These are phyloP conservation scores for Gossypium raimondii DNA, from an alignment of 345 rosid species.

Conservation along the genomic window DNA sequence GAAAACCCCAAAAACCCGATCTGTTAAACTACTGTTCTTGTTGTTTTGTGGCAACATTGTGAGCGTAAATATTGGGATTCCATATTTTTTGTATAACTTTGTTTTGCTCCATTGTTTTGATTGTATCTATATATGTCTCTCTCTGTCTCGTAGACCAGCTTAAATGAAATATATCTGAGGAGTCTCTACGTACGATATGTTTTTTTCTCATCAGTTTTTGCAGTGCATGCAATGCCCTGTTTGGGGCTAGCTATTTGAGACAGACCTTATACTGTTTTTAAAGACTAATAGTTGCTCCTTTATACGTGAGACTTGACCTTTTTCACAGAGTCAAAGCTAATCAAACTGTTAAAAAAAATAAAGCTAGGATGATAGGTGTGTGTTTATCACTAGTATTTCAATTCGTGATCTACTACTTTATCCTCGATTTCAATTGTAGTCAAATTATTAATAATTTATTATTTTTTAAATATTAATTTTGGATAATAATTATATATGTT, in stretches of 20 bases:
- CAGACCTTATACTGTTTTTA: background rate
- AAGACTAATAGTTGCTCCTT: background rate
- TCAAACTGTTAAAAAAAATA: background rate
- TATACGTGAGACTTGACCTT: background rate
- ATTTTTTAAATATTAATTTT: no score
- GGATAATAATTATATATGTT: no score
- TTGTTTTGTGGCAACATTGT: slow-evolving; percentile 2
- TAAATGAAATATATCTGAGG: background rate
- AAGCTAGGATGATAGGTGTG: background rate
- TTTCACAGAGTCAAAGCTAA: background rate
- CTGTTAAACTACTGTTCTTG: slow-evolving; percentile 1
- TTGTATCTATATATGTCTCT: no score
- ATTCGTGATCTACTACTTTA: background rate
- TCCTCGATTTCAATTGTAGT: background rate
- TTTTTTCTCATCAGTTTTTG: background rate
- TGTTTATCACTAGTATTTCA: background rate
- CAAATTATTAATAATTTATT: no score
- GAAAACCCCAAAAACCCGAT: background rate
- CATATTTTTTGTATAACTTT: background rate
- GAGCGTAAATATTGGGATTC: background rate
- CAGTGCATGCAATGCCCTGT: background rate
- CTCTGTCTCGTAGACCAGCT: no score
- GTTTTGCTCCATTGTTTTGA: background rate
- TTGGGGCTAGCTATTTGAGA: background rate
- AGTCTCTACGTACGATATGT: background rate